Percentiles rank a stretch among this genome's conserved stretches.
These are phyloP conservation scores for Gossypium herbaceum DNA, from an alignment of 345 rosid genomes.

Conservation along the genomic window DNA sequence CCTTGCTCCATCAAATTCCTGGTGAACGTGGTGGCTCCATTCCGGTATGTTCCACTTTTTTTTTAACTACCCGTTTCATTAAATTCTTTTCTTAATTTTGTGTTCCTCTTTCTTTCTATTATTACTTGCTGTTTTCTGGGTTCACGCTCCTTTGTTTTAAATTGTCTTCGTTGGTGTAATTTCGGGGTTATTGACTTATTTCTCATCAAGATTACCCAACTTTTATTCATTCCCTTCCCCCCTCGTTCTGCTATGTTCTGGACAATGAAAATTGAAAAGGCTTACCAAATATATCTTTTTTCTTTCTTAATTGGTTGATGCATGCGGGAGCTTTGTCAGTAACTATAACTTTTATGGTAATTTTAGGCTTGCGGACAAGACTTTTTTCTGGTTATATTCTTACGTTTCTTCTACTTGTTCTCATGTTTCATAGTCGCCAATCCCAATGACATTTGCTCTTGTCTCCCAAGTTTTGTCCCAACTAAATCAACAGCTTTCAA, in stretches of 20 bases:
- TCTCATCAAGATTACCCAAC: background rate
- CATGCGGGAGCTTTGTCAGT: background rate
- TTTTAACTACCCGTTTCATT: background rate
- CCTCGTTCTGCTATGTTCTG: background rate
- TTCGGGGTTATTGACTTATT: background rate
- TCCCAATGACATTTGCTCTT: background rate
- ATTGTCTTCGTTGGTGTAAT: background rate
- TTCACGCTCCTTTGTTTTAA: background rate
- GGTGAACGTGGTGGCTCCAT: slow-evolving; percentile 94
- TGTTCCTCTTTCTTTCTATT: background rate
- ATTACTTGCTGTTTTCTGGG: background rate
- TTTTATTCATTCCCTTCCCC: background rate
- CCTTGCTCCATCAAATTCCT: slow-evolving; percentile 64
- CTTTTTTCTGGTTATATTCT: background rate
- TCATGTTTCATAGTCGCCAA: slow-evolving; percentile 1
- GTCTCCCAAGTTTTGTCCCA: background rate
- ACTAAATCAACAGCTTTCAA: background rate
- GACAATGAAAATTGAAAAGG: background rate
- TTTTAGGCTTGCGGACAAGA: background rate
- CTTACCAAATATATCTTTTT: background rate
- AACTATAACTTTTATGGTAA: background rate
- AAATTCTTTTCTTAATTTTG: background rate
- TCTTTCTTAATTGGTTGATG: background rate
- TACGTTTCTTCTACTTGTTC: background rate
- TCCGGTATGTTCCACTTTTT: slow-evolving; percentile 38